Evolutionary conservation across 805 yeast species (phyloP).

Genomic region (Wickerhamiella bombiphila): DNA sequence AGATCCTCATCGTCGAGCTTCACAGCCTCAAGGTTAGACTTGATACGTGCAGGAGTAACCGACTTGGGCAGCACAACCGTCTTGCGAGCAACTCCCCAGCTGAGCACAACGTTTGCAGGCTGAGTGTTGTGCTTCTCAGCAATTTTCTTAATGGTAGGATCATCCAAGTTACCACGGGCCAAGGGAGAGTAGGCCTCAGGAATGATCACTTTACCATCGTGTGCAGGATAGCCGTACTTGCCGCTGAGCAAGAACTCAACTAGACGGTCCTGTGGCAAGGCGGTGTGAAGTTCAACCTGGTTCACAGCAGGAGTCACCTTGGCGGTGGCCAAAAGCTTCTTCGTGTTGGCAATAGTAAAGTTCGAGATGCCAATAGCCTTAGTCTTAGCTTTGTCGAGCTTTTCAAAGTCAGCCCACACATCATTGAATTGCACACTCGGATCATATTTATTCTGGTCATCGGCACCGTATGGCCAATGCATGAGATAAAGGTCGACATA

Average conservation of each 20-base stretch:
- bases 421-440: conserved; percentile 29
- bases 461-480: conserved; percentile 45
- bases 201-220: conserved; percentile 32
- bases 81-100: conserved; percentile 33
- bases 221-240: conserved; percentile 15
- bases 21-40: conserved; percentile 27
- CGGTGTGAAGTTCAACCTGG: conserved; percentile 69
- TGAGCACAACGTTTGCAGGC: conserved; percentile 21
- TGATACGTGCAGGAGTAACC: conserved; percentile 46
- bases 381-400: conserved; percentile 36
- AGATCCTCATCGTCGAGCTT: conserved; percentile 32
- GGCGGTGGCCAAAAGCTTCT: conserved; percentile 30
- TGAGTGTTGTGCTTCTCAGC: conserved; percentile 38
- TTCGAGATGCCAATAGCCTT: conserved; percentile 69
- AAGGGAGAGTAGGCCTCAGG: conserved; percentile 70
- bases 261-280: conserved; percentile 49
- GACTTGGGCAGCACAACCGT: conserved; percentile 57
- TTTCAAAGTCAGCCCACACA: conserved; percentile 54
- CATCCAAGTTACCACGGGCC: conserved; percentile 49
- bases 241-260: conserved; percentile 33
- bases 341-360: conserved; percentile 40
- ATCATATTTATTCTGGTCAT: conserved; percentile 12
- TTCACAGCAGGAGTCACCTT: conserved; percentile 47
- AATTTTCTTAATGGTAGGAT: conserved; percentile 38
- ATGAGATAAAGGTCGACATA: conserved; percentile 52